Percentiles rank a stretch among this genome's conserved stretches.
These are phyloP conservation scores for Dendrobium officinale DNA, from an alignment of 106 monocot genomes.

Conservation along the genomic window DNA sequence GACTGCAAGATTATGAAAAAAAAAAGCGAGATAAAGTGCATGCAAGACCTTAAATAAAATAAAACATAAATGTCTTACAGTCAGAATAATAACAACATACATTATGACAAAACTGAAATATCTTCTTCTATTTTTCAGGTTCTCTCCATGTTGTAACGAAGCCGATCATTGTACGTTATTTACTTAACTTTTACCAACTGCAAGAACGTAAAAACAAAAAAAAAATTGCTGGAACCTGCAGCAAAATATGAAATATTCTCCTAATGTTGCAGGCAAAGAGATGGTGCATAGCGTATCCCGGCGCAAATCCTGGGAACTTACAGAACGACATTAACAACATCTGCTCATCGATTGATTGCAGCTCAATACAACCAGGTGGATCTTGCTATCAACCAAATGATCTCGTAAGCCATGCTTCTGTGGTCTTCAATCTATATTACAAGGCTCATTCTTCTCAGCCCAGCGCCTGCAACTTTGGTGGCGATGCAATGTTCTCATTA, in stretches of 20 bases:
- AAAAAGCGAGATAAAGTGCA: no score
- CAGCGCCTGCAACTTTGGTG: not conserved
- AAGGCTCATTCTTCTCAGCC: constrained; percentile 5
- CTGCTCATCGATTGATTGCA: constrained; percentile 5
- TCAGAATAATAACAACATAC: no score
- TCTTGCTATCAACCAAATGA: constrained; percentile 16
- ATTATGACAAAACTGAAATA: no score
- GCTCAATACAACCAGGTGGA: constrained; percentile 11
- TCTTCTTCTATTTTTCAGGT: no score
- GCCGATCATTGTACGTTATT: no score
- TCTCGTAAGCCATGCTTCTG: constrained; percentile 6
- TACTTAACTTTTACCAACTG: no score
- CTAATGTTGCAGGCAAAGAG: not conserved
- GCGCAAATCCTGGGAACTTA: not conserved
- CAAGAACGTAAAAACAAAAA: no score
- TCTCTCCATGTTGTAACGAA: no score
- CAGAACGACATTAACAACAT: not conserved
- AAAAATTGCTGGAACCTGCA: no score
- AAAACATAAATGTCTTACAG: no score
- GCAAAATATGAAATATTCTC: not conserved
- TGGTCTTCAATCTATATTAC: constrained; percentile 11
- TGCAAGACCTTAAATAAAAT: no score
- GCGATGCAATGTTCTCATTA: not conserved
- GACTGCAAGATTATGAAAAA: no score
- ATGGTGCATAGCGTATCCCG: constrained; percentile 18